Base-by-base conservation (phyloP, 805 yeast genomes). In the Sugiyamaella smithiae region DNA sequence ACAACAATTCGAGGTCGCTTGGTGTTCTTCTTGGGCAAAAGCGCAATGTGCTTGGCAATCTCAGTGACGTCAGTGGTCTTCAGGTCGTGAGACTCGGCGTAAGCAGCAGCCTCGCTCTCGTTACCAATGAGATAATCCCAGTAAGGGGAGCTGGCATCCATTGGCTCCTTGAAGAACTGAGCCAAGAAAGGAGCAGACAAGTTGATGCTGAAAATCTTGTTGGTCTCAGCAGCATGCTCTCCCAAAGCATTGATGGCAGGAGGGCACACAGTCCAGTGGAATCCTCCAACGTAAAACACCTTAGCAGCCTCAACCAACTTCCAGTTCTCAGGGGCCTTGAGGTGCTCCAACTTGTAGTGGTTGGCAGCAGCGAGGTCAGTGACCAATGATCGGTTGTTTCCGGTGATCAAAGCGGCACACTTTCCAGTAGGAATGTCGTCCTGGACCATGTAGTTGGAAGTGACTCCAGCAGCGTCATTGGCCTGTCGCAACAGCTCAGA, bases 331-430 rank as follows among this genome's bases (percentile, higher is more conserved):
- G 95, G 87, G 65, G 79, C 79, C 65, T 87, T 82, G 66, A 93
- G 78, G 70, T 93, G 98, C 51, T 80, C 80, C 45, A 91, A 84
- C 65, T 85, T 85, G 83, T 89, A 93, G 70, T 88, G 95, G 76
- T 93, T 93, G 59, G 99, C 99, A 60, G 99, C 99, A 62, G 88
- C 97, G 63, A 93, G 78, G 67, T 93, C 98, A 41, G 99, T 93
- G 56, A 81, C 97, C 66, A 93, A 75, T 23, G 97, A 91, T 73
- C 99, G 84, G 80, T 89, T 73, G 65, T 77, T 78, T 49, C 93
- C 96, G 49, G 82, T 82, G 68, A 93, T 85, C 67, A 93, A 77
- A 56, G 96, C 98, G 48, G 97, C 99, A 76, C 99, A 93, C 69
- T 91, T 91, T 65, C 99, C 99, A 51, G 99, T 93, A 60, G 89